Evolutionary conservation across 352 stramenopile species (phyloP).

Genomic region (Phytopythium sindhum): DNA sequence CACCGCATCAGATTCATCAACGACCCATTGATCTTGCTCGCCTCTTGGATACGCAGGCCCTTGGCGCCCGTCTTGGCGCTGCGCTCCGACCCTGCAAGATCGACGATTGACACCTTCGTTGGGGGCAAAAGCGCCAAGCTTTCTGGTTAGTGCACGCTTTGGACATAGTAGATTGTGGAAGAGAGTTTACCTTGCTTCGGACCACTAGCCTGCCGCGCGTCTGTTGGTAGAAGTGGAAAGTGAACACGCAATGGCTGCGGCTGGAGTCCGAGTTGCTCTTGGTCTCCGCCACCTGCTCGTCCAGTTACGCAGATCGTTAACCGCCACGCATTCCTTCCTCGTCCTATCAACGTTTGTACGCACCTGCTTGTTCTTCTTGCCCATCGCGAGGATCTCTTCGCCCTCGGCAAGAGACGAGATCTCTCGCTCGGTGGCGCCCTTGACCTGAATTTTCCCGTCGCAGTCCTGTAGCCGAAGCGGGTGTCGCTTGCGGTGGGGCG

Average conservation of each 20-base stretch:
- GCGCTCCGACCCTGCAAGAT: conserved; percentile 89
- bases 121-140: conserved; percentile 6
- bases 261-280: conserved; percentile 89
- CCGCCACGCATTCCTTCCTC: too few relatives aligned
- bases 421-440: conserved; percentile 62
- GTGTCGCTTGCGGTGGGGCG: conserved; percentile 48
- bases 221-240: conserved; percentile 67
- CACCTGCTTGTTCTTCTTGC: conserved; percentile 54
- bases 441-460: conserved; percentile 87
- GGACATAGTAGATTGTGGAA: background rate
- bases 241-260: conserved; percentile 91
- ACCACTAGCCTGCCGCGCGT: conserved; percentile 17
- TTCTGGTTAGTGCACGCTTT: background rate
- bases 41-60: conserved; percentile 92
- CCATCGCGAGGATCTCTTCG: conserved; percentile 64
- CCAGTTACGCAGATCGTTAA: background rate
- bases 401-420: conserved; percentile 70
- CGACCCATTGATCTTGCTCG: conserved; percentile 97
- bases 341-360: background rate
- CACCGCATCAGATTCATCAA: conserved; percentile 98
- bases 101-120: conserved; percentile 91
- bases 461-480: conserved; percentile 77
- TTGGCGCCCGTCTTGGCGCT: conserved; percentile 77
- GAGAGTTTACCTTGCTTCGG: conserved; percentile 21
- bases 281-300: conserved; percentile 76